phyloP scores from a whole-genome alignment of 106 monocot genomes.

The Acanthochlamys bracteata region DNA sequence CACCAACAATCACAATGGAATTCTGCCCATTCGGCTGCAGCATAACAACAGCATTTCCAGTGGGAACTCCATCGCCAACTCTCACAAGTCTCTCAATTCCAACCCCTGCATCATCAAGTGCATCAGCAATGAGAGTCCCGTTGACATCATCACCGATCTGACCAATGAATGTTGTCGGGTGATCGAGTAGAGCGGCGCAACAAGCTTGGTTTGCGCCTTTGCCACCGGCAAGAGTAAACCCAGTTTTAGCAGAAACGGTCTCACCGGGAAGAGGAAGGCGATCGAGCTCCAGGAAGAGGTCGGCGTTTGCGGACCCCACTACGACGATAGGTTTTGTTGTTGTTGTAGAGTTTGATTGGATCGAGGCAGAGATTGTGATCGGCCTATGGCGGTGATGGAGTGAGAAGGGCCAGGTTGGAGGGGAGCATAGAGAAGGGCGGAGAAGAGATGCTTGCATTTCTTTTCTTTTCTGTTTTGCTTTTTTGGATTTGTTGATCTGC shows the following conservation, averaged over 20 bases:
- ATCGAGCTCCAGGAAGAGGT: slow-evolving; percentile 86
- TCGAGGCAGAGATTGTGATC: slow-evolving; percentile 6
- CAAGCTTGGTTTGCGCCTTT: slow-evolving; percentile 99
- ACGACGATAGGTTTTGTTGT: slow-evolving; percentile 70
- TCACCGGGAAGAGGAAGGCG: slow-evolving; percentile 69
- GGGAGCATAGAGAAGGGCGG: background rate
- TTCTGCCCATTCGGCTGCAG: slow-evolving; percentile 71
- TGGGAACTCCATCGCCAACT: slow-evolving; percentile 32
- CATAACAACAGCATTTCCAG: slow-evolving; percentile 94
- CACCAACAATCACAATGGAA: slow-evolving; percentile 85
- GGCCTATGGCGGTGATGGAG: background rate
- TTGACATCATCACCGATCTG: slow-evolving; percentile 74
- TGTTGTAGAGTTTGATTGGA: background rate
- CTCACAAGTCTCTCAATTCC: slow-evolving; percentile 35
- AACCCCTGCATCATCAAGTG: slow-evolving; percentile 45
- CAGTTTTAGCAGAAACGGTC: slow-evolving; percentile 59
- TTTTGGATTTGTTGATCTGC: no score
- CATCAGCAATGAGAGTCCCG: slow-evolving; percentile 60
- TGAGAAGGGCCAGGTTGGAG: background rate
- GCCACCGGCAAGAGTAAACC: slow-evolving; percentile 76
- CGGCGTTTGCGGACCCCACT: slow-evolving; percentile 98
- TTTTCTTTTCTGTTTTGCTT: no score
- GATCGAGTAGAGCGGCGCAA: slow-evolving; percentile 66
- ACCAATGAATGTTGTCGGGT: slow-evolving; percentile 71
- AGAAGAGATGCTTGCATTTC: background rate